phyloP scores from a whole-genome alignment of 768 basidiomycete genomes.

The Amanita rimosa region DNA sequence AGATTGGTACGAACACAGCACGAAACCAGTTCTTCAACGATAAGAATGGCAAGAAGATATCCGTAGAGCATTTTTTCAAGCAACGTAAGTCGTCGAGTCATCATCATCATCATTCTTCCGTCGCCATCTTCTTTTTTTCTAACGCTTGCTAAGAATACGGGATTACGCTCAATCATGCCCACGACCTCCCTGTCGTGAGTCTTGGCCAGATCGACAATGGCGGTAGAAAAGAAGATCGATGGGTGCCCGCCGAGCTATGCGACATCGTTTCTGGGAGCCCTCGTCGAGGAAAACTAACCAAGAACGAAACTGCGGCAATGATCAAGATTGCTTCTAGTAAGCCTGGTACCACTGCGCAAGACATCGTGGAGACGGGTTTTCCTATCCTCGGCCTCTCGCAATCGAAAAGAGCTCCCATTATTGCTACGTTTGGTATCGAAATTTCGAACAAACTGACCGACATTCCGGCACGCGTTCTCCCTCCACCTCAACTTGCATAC shows the following conservation, averaged over 20 bases:
- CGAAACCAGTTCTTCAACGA: conserved; percentile 16
- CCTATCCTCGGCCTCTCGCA: conserved; percentile 17
- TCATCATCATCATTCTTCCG: too few species aligned
- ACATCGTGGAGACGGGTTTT: conserved; percentile 2
- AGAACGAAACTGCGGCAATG: conserved; percentile 59
- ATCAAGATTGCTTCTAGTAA: conserved; percentile 55
- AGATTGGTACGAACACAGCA: conserved; percentile 9
- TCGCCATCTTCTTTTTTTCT: too few species aligned
- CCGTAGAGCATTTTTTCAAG: conserved; percentile 48
- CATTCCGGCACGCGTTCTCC: conserved; percentile 55
- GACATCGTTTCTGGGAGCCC: conserved; percentile 47
- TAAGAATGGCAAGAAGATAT: conserved; percentile 40
- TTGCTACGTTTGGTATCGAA: conserved; percentile 46
- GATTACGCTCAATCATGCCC: conserved; percentile 11
- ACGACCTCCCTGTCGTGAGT: conserved; percentile 24
- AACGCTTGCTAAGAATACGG: conserved; percentile 14
- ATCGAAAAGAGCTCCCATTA: conserved; percentile 17
- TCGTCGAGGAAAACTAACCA: conserved; percentile 47
- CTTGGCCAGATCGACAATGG: conserved; percentile 37
- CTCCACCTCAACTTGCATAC: conserved; percentile 48
- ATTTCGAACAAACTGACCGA: conserved; percentile 49
- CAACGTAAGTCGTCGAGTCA: conserved; percentile 2
- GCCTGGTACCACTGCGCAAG: conserved; percentile 25
- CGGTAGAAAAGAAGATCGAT: conserved; percentile 24
- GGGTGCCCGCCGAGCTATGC: conserved; percentile 64